A percentile compares a stretch with the other conserved stretches of the same genome.
Conservation (phyloP, 176 grass and related monocot species). For the Areca catechu region DNA sequence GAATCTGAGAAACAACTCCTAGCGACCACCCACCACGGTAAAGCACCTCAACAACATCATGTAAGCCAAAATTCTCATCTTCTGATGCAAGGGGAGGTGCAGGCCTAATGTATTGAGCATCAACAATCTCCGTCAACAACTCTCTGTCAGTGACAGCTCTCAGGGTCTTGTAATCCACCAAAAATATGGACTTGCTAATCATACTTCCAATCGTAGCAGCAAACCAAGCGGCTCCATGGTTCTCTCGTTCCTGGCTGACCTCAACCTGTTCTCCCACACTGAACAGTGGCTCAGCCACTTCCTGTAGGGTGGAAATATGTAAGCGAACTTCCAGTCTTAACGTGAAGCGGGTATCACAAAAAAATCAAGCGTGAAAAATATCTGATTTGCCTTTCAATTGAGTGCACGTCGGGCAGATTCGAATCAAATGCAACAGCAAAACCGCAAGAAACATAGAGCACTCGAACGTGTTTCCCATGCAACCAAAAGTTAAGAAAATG, state of each 20-base stretch:
- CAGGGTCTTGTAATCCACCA: conserved; percentile 41
- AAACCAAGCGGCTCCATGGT: conserved; percentile 49
- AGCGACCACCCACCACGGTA: conserved; percentile 40
- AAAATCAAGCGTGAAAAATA: no score
- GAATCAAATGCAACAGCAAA: no score
- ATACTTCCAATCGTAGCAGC: conserved; percentile 25
- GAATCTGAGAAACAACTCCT: conserved; percentile 10
- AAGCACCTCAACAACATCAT: conserved; percentile 31
- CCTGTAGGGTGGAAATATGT: background rate
- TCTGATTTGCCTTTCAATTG: no score
- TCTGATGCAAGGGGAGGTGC: conserved; percentile 2
- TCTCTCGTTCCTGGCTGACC: conserved; percentile 27
- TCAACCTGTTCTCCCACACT: conserved; percentile 37
- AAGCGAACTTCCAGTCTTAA: no score
- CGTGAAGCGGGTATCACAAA: no score
- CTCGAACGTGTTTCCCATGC: no score
- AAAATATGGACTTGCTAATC: conserved; percentile 23
- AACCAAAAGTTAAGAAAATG: no score
- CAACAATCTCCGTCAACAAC: conserved; percentile 32
- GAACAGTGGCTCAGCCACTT: conserved; percentile 12
- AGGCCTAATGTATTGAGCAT: conserved; percentile 40
- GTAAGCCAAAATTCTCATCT: conserved; percentile 15
- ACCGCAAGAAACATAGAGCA: no score
- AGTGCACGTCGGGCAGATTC: no score
- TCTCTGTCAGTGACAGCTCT: conserved; percentile 3